Evolutionary conservation across 106 monocot species (phyloP), one percentile per base, ranked within the genome.

Genomic region (Dendrobium huoshanense): DNA sequence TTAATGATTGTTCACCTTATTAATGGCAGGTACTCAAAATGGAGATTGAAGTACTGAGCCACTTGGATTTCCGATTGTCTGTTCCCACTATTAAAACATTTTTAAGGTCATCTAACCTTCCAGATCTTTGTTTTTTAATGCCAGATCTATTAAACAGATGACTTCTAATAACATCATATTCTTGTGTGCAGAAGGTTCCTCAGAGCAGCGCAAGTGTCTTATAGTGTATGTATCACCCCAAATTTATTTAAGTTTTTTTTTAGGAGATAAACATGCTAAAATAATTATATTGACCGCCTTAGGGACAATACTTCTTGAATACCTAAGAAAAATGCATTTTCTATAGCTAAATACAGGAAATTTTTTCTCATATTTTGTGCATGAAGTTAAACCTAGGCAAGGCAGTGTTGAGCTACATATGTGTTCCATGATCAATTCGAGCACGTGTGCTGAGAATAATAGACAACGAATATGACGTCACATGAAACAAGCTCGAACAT

Each of bases 31-130:
- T 95, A 19, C 72, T 87, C 37, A 84, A 79, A 79, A 93, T 95
- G 95, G 95, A 95, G 75, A 82, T 40, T 70, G 64, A 83, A 77
- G 93, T 95, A 47, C 76, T 93, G 22, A 89, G 81, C 43, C 55
- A 74, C 81, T 24, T 93, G 75, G 78, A 80, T 11, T 95, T 87
- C 80, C 81, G 83, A 37, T 81, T 95, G 22, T 92, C 90, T 11
- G 85, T 90, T 17, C 95, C 95, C 8, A 95, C 95, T 10, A 61
- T 79, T 65, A 95, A 93, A 85, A 93, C 89, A 58, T 95, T 95
- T 89, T 86, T 95, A 59, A 93, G 95, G 95, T 92, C 41, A 56
- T 54, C 9, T 9, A 55, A 41, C 9, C 78, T 31, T 22, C 16
- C 9, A n/a, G 1, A 20, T 16, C 27, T 41, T 31, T 22, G 2